phyloP scores from a whole-genome alignment of 768 basidiomycete species.

The Serendipita vermifera region DNA sequence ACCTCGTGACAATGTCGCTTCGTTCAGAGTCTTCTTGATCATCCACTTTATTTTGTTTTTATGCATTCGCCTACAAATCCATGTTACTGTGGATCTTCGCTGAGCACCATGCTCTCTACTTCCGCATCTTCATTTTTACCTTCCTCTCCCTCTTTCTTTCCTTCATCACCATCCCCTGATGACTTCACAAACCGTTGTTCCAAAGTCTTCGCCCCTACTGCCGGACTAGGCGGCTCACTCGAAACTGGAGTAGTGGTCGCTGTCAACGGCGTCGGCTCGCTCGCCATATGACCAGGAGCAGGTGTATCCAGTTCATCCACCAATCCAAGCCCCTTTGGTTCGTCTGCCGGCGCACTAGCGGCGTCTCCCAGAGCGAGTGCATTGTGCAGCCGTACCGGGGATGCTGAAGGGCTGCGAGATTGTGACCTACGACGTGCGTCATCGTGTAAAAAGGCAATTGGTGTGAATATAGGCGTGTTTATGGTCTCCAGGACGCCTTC shows the following conservation, averaged over 20 bases:
- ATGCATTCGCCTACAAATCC: no score
- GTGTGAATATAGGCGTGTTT: constrained; percentile 71
- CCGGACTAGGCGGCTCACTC: neutral
- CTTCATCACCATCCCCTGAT: constrained; percentile 4
- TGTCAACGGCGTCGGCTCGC: constrained; percentile 57
- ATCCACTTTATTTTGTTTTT: no score
- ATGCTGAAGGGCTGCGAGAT: constrained; percentile 67
- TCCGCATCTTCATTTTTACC: constrained; percentile 2
- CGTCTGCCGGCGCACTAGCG: constrained; percentile 8
- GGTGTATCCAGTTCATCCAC: constrained; percentile 83
- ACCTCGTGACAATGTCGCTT: constrained; percentile 78
- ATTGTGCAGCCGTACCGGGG: constrained; percentile 34
- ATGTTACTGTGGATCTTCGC: neutral
- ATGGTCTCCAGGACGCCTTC: constrained; percentile 35
- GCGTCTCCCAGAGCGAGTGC: constrained; percentile 13
- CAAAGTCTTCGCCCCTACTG: constrained; percentile 1
- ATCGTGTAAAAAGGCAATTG: constrained; percentile 75
- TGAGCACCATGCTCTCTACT: constrained; percentile 5
- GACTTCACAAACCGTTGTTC: constrained; percentile 17
- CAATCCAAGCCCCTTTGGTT: constrained; percentile 41
- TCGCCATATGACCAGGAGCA: constrained; percentile 70
- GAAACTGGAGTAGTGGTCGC: constrained; percentile 13
- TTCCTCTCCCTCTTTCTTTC: neutral
- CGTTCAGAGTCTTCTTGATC: constrained; percentile 6
- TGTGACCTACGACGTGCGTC: constrained; percentile 61